Base-by-base conservation (phyloP, 2,329 filamentous ascomycete species). In the Sordariomycetes sp. region DNA sequence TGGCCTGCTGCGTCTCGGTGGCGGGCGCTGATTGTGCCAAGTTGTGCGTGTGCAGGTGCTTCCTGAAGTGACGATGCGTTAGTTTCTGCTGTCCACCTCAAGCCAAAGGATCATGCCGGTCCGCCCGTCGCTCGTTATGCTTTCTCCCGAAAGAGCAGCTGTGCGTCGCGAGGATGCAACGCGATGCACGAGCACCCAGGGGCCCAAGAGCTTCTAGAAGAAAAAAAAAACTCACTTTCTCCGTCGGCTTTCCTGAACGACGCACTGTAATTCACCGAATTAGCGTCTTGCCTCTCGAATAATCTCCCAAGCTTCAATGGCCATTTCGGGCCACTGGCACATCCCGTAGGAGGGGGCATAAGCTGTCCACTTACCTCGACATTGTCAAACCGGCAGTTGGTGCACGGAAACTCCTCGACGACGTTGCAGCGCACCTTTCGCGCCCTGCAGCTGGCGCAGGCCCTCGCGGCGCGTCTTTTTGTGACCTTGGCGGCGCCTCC, bases 351-450 rank as follows among this genome's bases (percentile, higher is more conserved):
- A n/a, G n/a, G n/a, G n/a, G n/a, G n/a, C n/a, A n/a, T n/a, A n/a
- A n/a, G n/a, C n/a, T n/a, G n/a, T n/a, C n/a, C n/a, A n/a, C 57
- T 34, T 51, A 61, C 58, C 51, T 85, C 79, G 38, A 86, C 80
- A 53, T 83, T 79, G 56, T 86, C 82, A 63, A 83, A 75, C 42
- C 84, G 71, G 61, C 86, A 93, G 58, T 94, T 94, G 36, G 84
- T 87, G 57, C 86, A 94, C 2, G 86, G 86, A 28, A 81, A 81
- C 32, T 82, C 82, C 57, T 94, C 86, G 39, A 92, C 86, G 37
- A 94, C 87, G 63, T 95, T 88, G 64, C 88, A 95, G 37, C 88
- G 77, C 27, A 95, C 88, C 57, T 95, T 95, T 52, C 88, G 79
- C 37, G 83, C 79, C 48, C 88, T 75, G 60, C 88, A 94, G 47